These are phyloP conservation scores for Karstenula rhodostoma DNA, from an alignment of 2,329 filamentous ascomycete species.

Conservation along the genomic window DNA sequence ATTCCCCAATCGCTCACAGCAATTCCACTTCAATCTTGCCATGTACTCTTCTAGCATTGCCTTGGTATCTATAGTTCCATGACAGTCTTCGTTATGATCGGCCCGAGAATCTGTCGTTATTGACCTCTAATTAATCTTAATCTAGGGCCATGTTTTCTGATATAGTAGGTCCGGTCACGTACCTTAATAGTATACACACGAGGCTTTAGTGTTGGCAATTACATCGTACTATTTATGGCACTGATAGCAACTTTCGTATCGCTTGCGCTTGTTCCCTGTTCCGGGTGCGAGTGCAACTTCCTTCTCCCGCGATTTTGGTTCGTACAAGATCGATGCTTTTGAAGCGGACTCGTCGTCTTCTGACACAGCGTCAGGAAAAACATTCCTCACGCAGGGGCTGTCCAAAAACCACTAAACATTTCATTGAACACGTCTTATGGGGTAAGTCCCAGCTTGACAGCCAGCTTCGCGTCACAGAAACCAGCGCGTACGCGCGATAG, in stretches of 20 bases:
- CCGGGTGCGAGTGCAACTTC: neutral
- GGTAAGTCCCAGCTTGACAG: too few relatives aligned
- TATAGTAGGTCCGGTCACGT: neutral
- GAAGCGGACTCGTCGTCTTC: neutral
- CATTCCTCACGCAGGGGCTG: too few relatives aligned
- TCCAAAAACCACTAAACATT: too few relatives aligned
- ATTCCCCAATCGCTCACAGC: constrained; percentile 29
- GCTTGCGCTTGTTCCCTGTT: constrained; percentile 4
- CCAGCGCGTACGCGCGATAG: too few relatives aligned
- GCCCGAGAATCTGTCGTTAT: constrained; percentile 37
- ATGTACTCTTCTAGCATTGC: constrained; percentile 32
- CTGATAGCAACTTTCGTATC: constrained; percentile 29
- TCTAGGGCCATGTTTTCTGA: neutral
- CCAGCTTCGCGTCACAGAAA: too few relatives aligned
- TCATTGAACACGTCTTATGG: too few relatives aligned
- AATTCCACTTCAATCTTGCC: constrained; percentile 41
- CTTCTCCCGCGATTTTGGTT: neutral
- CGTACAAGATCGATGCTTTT: constrained; percentile 21
- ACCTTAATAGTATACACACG: constrained; percentile 32
- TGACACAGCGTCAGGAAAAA: neutral
- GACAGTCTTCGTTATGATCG: constrained; percentile 37
- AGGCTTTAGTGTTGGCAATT: constrained; percentile 20
- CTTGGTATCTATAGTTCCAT: constrained; percentile 36
- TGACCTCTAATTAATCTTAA: constrained; percentile 23
- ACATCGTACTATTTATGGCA: constrained; percentile 35